Percentiles rank a stretch among this genome's conserved stretches.
phyloP scores from a whole-genome alignment of 768 basidiomycete species.

The Trametopsis cervina region DNA sequence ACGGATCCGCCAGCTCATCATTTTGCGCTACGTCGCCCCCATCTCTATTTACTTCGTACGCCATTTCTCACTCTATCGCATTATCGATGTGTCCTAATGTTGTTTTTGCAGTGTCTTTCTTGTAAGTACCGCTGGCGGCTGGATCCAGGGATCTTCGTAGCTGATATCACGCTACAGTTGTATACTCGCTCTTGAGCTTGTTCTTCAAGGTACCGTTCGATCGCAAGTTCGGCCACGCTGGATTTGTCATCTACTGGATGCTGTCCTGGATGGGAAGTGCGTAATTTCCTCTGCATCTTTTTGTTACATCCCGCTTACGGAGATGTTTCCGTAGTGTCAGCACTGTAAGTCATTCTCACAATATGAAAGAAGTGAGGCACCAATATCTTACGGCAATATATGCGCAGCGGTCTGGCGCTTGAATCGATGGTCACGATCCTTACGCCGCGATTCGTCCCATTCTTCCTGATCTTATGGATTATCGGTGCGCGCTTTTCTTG shows the following conservation, averaged over 20 bases:
- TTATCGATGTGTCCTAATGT: background rate
- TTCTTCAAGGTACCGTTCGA: constrained; percentile 55
- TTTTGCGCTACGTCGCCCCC: constrained; percentile 34
- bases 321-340: constrained; percentile 29
- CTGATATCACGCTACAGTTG: constrained; percentile 27
- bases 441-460: constrained; percentile 42
- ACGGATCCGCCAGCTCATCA: constrained; percentile 31
- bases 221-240: constrained; percentile 40
- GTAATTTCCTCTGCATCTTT: background rate
- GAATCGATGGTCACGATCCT: constrained; percentile 54
- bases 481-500: constrained; percentile 39
- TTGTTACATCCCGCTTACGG: background rate
- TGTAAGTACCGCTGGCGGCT: constrained; percentile 29
- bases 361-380: background rate
- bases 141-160: constrained; percentile 30
- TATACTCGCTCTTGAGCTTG: constrained; percentile 51
- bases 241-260: constrained; percentile 66
- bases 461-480: constrained; percentile 62
- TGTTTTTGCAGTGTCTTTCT: constrained; percentile 23
- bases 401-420: constrained; percentile 48
- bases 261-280: constrained; percentile 43
- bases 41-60: constrained; percentile 31
- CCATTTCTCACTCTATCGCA: background rate
- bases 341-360: constrained; percentile 35
- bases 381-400: constrained; percentile 3